A percentile compares a stretch with the other conserved stretches of the same genome.
Evolutionary conservation across 345 rosid genomes (phyloP).

Genomic region (Sonneratia alba): DNA sequence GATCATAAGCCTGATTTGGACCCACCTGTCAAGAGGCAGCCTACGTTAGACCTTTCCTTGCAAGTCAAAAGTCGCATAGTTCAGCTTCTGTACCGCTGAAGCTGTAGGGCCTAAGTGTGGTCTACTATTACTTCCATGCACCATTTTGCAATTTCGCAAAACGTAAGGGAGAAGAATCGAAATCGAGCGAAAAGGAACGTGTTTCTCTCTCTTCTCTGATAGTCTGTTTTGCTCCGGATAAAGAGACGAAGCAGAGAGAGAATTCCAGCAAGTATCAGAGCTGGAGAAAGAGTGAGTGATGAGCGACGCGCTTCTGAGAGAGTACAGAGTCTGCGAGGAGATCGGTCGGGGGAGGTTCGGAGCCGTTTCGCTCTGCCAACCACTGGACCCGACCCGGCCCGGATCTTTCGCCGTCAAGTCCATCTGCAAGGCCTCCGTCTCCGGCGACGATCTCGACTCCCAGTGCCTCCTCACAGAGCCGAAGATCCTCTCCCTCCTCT

Average conservation of each 20-base stretch:
- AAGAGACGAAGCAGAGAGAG: not conserved
- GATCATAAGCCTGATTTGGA: too few species aligned
- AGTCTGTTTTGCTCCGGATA: not conserved
- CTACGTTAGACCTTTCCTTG: too few species aligned
- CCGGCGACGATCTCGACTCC: conserved; percentile 54
- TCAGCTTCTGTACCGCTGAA: too few species aligned
- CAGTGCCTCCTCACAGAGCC: conserved; percentile 47
- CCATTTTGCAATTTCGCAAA: not conserved
- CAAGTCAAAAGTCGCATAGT: too few species aligned
- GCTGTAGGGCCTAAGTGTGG: too few species aligned
- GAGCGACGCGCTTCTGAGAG: conserved; percentile 36
- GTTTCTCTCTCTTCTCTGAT: not conserved
- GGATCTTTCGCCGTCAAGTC: conserved; percentile 50
- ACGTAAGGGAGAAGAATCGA: not conserved
- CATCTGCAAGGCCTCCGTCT: conserved; percentile 34
- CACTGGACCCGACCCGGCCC: conserved; percentile 17
- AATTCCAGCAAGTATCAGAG: not conserved
- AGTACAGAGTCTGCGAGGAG: conserved; percentile 40
- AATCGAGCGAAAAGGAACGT: not conserved
- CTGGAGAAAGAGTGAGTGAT: conserved; percentile 15
- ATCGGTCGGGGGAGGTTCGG: conserved; percentile 68
- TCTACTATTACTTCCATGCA: not conserved
- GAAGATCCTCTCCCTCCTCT: conserved; percentile 52
- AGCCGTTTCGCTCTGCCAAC: conserved; percentile 39
- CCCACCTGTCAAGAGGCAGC: too few species aligned